phyloP scores from a whole-genome alignment of 2,329 filamentous ascomycete species.

The Cladobotryum mycophilum region DNA sequence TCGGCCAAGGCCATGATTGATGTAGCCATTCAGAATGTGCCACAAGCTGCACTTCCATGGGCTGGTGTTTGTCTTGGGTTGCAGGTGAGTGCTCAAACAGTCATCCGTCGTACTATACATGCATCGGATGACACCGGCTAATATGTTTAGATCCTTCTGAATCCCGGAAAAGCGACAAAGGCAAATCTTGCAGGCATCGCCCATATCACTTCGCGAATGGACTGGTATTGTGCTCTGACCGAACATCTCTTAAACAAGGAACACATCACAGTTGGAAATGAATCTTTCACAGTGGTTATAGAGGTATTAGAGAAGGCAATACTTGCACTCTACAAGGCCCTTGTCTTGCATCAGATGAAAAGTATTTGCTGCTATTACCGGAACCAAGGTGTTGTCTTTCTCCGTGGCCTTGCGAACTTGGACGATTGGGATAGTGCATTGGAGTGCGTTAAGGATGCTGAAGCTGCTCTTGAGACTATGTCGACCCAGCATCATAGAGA shows the following conservation, averaged over 20 bases:
- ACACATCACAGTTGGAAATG: neutral
- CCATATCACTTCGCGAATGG: constrained; percentile 30
- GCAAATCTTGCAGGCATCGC: constrained; percentile 28
- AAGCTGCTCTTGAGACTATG: constrained; percentile 9
- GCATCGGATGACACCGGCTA: constrained; percentile 4
- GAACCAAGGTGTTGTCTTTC: constrained; percentile 20
- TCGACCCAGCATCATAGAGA: constrained; percentile 1
- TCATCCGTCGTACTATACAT: neutral
- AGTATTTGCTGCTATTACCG: constrained; percentile 32
- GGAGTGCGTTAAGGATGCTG: constrained; percentile 22
- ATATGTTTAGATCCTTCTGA: constrained; percentile 22
- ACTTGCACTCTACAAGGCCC: constrained; percentile 29
- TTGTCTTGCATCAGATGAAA: constrained; percentile 35
- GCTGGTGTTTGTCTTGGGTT: constrained; percentile 28
- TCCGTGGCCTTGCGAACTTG: constrained; percentile 23
- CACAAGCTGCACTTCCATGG: constrained; percentile 33
- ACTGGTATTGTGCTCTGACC: constrained; percentile 32
- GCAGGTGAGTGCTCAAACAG: constrained; percentile 19
- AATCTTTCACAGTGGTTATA: constrained; percentile 11
- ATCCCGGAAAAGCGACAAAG: constrained; percentile 20
- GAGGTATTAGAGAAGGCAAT: constrained; percentile 20
- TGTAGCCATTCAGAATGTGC: constrained; percentile 21
- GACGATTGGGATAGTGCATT: constrained; percentile 30
- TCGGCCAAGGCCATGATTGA: constrained; percentile 20
- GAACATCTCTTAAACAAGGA: constrained; percentile 21